Conservation (phyloP, 2,329 filamentous ascomycete species). For the Fusarium neocosmosporiellum region DNA sequence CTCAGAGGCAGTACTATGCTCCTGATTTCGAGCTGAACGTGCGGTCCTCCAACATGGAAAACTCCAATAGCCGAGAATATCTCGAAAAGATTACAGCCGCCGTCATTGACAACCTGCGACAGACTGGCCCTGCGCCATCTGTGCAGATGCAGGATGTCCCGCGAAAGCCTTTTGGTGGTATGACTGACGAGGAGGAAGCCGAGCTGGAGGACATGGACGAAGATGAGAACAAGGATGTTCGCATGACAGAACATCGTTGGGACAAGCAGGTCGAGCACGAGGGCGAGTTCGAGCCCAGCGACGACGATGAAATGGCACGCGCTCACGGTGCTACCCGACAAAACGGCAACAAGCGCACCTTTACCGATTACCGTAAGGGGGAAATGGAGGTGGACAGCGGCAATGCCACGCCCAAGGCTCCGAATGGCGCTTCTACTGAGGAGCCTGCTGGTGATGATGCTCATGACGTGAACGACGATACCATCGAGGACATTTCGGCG, state of each 20-base stretch:
- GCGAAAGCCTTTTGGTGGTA: constrained; percentile 69
- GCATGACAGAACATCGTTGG: constrained; percentile 83
- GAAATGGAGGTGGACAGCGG: constrained; percentile 54
- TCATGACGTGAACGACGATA: constrained; percentile 54
- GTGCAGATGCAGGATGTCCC: constrained; percentile 89
- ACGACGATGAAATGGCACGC: constrained; percentile 84
- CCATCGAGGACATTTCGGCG: constrained; percentile 57
- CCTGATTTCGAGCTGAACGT: constrained; percentile 93
- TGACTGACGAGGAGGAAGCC: constrained; percentile 75
- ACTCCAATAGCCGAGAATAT: constrained; percentile 86
- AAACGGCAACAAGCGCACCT: constrained; percentile 61
- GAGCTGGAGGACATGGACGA: constrained; percentile 79
- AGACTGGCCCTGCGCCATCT: constrained; percentile 86
- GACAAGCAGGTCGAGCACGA: constrained; percentile 82
- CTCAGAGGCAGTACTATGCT: constrained; percentile 79
- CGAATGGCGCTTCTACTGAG: constrained; percentile 45
- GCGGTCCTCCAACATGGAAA: constrained; percentile 88
- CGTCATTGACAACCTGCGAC: constrained; percentile 86
- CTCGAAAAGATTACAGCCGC: constrained; percentile 84
- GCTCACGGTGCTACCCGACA: constrained; percentile 75
- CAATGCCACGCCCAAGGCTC: constrained; percentile 52
- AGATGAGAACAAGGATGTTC: constrained; percentile 85
- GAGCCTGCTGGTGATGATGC: constrained; percentile 45
- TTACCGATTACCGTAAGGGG: constrained; percentile 62
- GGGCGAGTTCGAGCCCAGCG: constrained; percentile 87